phyloP scores from a whole-genome alignment of 2,329 filamentous ascomycete species.

The Claviceps purpurea region DNA sequence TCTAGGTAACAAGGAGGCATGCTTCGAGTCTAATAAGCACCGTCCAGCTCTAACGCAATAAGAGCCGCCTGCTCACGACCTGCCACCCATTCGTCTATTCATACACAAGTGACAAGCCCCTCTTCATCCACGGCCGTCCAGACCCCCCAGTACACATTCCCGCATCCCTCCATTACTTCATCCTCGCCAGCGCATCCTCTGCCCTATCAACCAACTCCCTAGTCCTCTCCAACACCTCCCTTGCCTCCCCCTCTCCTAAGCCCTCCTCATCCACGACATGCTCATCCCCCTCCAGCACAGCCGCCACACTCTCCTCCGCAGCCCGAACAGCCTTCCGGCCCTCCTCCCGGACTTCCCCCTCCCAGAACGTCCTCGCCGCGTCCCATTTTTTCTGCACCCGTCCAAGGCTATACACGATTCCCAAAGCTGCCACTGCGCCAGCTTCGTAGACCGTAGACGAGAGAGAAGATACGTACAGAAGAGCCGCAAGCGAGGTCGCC shows the following conservation, averaged over 20 bases:
- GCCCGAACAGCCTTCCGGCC: conserved; percentile 48
- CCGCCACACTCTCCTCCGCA: conserved; percentile 38
- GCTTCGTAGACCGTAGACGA: conserved; percentile 45
- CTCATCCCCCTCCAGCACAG: conserved; percentile 26
- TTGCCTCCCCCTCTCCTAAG: conserved; percentile 10
- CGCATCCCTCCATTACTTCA: conserved; percentile 24
- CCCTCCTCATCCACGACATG: conserved; percentile 3
- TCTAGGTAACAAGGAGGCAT: too few species aligned
- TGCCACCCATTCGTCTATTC: too few species aligned
- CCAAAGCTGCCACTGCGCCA: conserved; percentile 47
- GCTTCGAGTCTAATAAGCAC: too few species aligned
- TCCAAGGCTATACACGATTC: conserved; percentile 44
- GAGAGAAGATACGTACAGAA: conserved; percentile 43
- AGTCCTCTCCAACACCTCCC: conserved; percentile 23
- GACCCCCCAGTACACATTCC: too few species aligned
- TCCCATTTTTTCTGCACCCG: conserved; percentile 52
- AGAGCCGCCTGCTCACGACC: too few species aligned
- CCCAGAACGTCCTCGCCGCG: conserved; percentile 45
- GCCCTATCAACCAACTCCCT: conserved; percentile 35
- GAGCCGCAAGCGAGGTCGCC: conserved; percentile 37
- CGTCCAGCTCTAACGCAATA: too few species aligned
- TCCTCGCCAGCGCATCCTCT: conserved; percentile 30
- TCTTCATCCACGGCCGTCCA: too few species aligned
- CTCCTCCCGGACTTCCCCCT: conserved; percentile 53
- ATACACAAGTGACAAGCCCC: too few species aligned